Evolutionary conservation across 2,329 filamentous ascomycete genomes (phyloP).

Genomic region (Sporothrix pseudoabietina): DNA sequence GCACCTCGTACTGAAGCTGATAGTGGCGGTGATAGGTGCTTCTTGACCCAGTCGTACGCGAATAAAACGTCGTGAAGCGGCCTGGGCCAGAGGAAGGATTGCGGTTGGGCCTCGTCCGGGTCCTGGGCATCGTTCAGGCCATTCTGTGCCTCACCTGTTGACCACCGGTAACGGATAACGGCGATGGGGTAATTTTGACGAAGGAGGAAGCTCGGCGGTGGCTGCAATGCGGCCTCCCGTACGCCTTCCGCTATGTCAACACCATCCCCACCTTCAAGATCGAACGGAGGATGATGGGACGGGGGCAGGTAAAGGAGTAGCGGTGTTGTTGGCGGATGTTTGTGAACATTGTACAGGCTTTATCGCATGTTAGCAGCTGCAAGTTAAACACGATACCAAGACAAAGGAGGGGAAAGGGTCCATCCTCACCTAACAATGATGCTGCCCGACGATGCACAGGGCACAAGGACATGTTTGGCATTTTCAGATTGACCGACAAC

Average conservation of each 20-base stretch:
- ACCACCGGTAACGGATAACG: slow-evolving; percentile 64
- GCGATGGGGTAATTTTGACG: slow-evolving; percentile 49
- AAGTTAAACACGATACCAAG: too few relatives aligned
- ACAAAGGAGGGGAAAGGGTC: background rate
- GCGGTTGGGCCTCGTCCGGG: slow-evolving; percentile 11
- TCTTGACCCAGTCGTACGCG: slow-evolving; percentile 56
- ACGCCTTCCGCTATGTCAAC: background rate
- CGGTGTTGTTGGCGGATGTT: slow-evolving; percentile 45
- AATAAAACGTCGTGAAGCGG: slow-evolving; percentile 59
- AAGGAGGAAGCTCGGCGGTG: slow-evolving; percentile 48
- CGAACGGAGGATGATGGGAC: slow-evolving; percentile 41
- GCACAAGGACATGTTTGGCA: slow-evolving; percentile 50
- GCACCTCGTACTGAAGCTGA: background rate
- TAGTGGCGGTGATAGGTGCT: slow-evolving; percentile 47
- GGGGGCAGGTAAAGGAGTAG: slow-evolving; percentile 61
- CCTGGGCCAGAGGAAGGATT: slow-evolving; percentile 53
- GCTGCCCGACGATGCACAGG: slow-evolving; percentile 53
- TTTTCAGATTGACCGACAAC: background rate
- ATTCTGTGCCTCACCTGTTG: slow-evolving; percentile 12
- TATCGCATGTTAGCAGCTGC: background rate
- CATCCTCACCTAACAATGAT: slow-evolving; percentile 54
- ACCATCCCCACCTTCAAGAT: background rate
- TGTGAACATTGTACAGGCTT: slow-evolving; percentile 54
- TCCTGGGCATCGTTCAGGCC: background rate
- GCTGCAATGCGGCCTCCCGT: slow-evolving; percentile 29